A percentile compares a stretch with the other conserved stretches of the same genome.
Evolutionary conservation across 2,329 filamentous ascomycete species (phyloP).

Genomic region (Annulohypoxylon truncatum): DNA sequence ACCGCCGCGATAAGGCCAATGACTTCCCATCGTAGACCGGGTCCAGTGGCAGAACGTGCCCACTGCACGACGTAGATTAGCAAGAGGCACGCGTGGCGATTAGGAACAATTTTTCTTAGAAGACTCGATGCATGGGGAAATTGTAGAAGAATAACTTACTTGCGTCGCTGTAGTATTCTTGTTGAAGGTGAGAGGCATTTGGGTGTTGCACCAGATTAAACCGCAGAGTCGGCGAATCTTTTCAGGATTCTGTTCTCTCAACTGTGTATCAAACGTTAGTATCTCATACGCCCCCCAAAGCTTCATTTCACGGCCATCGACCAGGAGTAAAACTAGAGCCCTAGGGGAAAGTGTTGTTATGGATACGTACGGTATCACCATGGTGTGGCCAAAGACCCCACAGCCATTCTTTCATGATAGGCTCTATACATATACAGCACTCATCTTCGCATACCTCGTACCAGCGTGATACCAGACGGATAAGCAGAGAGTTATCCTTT

Average conservation of each 20-base stretch:
- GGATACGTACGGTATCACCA: conserved; percentile 41
- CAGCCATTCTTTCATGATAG: conserved; percentile 52
- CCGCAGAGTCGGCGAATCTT: conserved; percentile 50
- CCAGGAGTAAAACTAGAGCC: too few species aligned
- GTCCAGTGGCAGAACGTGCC: conserved; percentile 46
- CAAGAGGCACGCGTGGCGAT: not conserved
- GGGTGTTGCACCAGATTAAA: conserved; percentile 51
- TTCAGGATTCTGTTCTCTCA: conserved; percentile 49
- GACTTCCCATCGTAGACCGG: conserved; percentile 52
- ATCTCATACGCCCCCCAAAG: not conserved
- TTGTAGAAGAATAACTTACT: conserved; percentile 8
- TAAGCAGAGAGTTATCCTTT: conserved; percentile 47
- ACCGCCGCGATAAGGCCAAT: conserved; percentile 50
- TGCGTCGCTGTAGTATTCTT: conserved; percentile 45
- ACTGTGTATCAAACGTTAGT: conserved; percentile 23
- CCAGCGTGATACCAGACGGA: conserved; percentile 47
- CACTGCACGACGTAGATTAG: conserved; percentile 37
- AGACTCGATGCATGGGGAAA: not conserved
- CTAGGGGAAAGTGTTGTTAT: not conserved
- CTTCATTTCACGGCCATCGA: not conserved
- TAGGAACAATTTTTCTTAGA: not conserved
- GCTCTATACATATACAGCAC: conserved; percentile 44
- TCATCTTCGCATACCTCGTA: conserved; percentile 48
- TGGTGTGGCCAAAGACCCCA: conserved; percentile 46
- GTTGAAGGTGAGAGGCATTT: conserved; percentile 46